Percentiles rank a stretch among this genome's conserved stretches.
phyloP scores from a whole-genome alignment of 2,329 filamentous ascomycete species.

The Colletotrichum sp. region DNA sequence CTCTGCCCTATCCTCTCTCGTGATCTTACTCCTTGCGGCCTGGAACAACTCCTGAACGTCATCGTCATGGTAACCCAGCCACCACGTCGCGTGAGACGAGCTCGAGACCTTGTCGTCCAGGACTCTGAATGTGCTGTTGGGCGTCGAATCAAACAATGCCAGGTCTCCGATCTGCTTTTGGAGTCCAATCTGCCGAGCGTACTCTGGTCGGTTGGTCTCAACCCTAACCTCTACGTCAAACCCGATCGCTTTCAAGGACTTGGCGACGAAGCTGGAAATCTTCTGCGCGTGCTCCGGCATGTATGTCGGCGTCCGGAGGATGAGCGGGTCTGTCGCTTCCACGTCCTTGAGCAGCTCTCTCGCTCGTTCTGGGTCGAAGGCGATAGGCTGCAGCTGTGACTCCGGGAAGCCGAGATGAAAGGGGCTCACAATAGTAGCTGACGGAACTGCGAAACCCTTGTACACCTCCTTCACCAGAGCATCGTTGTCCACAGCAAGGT shows the following conservation, averaged over 20 bases:
- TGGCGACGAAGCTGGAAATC: not conserved
- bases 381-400: not conserved
- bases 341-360: not conserved
- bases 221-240: not conserved
- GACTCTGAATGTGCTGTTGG: not conserved
- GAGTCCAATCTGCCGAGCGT: not conserved
- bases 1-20: not conserved
- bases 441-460: not conserved
- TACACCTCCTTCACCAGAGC: not conserved
- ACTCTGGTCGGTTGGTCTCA: not conserved
- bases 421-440: not conserved
- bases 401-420: not conserved
- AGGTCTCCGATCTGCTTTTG: not conserved
- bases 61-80: not conserved
- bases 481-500: not conserved
- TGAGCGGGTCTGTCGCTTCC: not conserved
- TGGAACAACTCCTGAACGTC: not conserved
- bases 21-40: not conserved
- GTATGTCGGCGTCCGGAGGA: not conserved
- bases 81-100: not conserved
- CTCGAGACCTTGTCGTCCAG: conserved; percentile 3
- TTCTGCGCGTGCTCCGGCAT: conserved; percentile 11
- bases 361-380: not conserved
- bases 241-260: not conserved
- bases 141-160: not conserved